These are phyloP conservation scores for Eucalyptus curtisii DNA, from an alignment of 345 rosid genomes.

Conservation along the genomic window DNA sequence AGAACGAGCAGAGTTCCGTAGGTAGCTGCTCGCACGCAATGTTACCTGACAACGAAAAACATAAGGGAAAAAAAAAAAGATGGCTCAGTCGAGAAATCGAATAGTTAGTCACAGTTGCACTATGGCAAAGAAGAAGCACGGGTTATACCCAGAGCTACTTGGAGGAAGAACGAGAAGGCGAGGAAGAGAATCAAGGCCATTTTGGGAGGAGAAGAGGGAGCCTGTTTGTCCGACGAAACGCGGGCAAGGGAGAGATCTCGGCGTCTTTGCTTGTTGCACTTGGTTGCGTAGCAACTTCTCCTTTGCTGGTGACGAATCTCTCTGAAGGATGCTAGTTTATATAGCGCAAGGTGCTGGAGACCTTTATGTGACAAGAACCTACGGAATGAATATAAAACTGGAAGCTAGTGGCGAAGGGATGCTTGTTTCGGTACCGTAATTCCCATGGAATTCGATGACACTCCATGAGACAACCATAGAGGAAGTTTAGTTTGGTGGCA, in stretches of 20 bases:
- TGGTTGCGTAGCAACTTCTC: not conserved
- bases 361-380: not conserved
- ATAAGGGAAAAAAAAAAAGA: not conserved
- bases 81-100: not conserved
- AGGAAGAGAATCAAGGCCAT: constrained; percentile 33
- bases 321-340: not conserved
- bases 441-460: not conserved
- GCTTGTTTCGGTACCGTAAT: not conserved
- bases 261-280: not conserved
- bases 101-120: not conserved
- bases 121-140: not conserved
- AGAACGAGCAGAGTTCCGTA: constrained; percentile 51
- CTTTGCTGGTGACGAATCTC: not conserved
- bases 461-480: not conserved
- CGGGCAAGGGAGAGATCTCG: not conserved
- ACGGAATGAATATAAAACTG: not conserved
- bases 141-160: constrained; percentile 45
- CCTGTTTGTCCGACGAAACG: not conserved
- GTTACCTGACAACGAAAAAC: constrained; percentile 20
- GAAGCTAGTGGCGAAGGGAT: not conserved
- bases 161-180: constrained; percentile 43
- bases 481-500: not conserved
- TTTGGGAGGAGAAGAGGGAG: constrained; percentile 20
- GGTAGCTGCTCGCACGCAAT: constrained; percentile 64
- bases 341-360: not conserved